Conservation (phyloP, 2,329 filamentous ascomycete genomes). For the Sclerotinia nivalis region DNA sequence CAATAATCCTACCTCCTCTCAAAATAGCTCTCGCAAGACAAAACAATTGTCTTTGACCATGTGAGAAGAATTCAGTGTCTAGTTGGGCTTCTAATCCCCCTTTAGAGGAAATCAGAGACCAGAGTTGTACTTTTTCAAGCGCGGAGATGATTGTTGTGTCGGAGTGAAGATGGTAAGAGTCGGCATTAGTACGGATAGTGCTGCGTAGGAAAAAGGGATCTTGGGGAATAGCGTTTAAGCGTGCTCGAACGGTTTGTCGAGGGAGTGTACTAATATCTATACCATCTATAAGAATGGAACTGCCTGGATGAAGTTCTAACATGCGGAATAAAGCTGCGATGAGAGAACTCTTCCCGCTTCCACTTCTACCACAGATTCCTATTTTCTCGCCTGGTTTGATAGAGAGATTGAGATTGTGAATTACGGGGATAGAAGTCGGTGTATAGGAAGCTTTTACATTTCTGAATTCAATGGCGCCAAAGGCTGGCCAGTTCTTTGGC, state of each 20-base stretch:
- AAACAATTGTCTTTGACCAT: slow-evolving; percentile 53
- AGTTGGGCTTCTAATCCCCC: slow-evolving; percentile 42
- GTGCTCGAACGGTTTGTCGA: slow-evolving; percentile 48
- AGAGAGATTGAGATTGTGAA: slow-evolving; percentile 45
- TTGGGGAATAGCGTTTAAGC: slow-evolving; percentile 48
- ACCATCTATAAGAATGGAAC: slow-evolving; percentile 49
- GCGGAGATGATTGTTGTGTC: slow-evolving; percentile 48
- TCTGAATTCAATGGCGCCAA: slow-evolving; percentile 42
- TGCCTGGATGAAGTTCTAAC: slow-evolving; percentile 46
- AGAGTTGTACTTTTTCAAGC: slow-evolving; percentile 47
- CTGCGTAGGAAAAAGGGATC: slow-evolving; percentile 53
- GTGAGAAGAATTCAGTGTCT: slow-evolving; percentile 64
- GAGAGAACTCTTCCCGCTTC: slow-evolving; percentile 48
- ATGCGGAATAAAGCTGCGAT: slow-evolving; percentile 53
- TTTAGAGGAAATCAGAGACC: slow-evolving; percentile 28
- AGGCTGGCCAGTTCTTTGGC: slow-evolving; percentile 32
- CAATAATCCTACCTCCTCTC: slow-evolving; percentile 42
- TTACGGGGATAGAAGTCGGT: slow-evolving; percentile 28
- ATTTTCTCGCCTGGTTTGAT: slow-evolving; percentile 54
- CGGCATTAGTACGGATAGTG: slow-evolving; percentile 51
- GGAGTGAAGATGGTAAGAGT: slow-evolving; percentile 44
- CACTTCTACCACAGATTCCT: slow-evolving; percentile 50
- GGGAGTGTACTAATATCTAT: slow-evolving; percentile 49
- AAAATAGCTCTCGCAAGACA: slow-evolving; percentile 51
- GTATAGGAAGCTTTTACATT: slow-evolving; percentile 40